Conservation (phyloP, 2,329 filamentous ascomycete species). For the Graphiopsis chlorocephala region DNA sequence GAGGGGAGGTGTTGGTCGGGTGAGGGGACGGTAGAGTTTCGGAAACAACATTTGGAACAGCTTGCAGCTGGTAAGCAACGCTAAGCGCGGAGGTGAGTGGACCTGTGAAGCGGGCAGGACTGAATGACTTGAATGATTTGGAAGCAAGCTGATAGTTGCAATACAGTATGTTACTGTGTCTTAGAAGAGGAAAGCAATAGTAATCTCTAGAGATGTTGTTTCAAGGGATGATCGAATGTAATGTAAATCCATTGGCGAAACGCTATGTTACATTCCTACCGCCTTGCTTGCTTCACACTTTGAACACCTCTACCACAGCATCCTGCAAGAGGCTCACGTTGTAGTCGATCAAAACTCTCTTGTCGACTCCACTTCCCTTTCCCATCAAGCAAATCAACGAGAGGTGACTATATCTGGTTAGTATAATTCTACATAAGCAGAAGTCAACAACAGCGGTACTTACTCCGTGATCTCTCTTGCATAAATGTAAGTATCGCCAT, state of each 20-base stretch:
- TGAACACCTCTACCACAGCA: constrained; percentile 74
- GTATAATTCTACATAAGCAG: constrained; percentile 19
- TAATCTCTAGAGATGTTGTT: background rate
- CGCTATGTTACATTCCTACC: background rate
- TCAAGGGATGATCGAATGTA: background rate
- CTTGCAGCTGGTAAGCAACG: background rate
- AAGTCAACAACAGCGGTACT: constrained; percentile 29
- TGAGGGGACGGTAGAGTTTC: background rate
- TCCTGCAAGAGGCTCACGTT: constrained; percentile 81
- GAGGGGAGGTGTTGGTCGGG: background rate
- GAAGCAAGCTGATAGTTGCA: background rate
- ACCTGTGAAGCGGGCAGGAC: background rate
- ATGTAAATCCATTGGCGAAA: background rate
- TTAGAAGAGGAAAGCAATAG: background rate
- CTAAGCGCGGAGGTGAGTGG: background rate
- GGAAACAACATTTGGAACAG: background rate
- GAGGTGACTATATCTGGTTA: constrained; percentile 56
- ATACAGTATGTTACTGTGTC: background rate
- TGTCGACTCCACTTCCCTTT: constrained; percentile 74
- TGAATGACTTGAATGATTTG: background rate
- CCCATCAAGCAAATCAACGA: constrained; percentile 84
- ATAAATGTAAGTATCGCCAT: constrained; percentile 59
- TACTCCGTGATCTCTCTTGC: constrained; percentile 66
- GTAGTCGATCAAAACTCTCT: constrained; percentile 81
- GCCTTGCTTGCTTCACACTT: constrained; percentile 22